Percentiles rank a stretch among this genome's conserved stretches.
Conservation (phyloP, 495 filamentous ascomycete genomes). For the Aspergillus kassunensis region DNA sequence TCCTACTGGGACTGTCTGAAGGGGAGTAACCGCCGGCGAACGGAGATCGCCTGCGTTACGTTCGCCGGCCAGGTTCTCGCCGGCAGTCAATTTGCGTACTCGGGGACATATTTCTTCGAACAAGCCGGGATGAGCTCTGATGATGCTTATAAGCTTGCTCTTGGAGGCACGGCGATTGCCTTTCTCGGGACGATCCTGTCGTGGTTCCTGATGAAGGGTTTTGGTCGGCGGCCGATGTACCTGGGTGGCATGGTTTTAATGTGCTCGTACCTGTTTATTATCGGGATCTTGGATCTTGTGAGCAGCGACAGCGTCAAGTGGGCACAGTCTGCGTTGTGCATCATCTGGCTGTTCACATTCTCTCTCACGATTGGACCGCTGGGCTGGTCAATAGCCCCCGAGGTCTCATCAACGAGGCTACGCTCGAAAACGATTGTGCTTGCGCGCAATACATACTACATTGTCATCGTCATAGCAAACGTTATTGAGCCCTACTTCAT, state of each 20-base stretch:
- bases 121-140: conserved; percentile 58
- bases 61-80: conserved; percentile 73
- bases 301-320: conserved; percentile 35
- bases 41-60: conserved; percentile 63
- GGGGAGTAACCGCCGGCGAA: conserved; percentile 64
- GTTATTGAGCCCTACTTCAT: conserved; percentile 65
- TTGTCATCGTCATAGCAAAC: conserved; percentile 56
- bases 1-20: conserved; percentile 68
- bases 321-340: conserved; percentile 50
- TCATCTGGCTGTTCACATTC: conserved; percentile 65
- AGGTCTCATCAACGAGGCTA: conserved; percentile 56
- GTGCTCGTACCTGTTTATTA: conserved; percentile 51
- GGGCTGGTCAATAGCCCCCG: conserved; percentile 58
- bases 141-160: conserved; percentile 50
- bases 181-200: conserved; percentile 53
- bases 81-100: conserved; percentile 67
- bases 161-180: conserved; percentile 55
- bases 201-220: conserved; percentile 43
- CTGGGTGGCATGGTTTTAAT: conserved; percentile 60
- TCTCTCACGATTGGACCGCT: conserved; percentile 58
- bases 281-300: conserved; percentile 58
- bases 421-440: conserved; percentile 60
- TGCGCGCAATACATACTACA: conserved; percentile 52
- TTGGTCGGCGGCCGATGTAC: conserved; percentile 66
- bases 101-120: conserved; percentile 67